These are phyloP conservation scores for Nidularia sp. DNA, from an alignment of 768 basidiomycete species.

Conservation along the genomic window DNA sequence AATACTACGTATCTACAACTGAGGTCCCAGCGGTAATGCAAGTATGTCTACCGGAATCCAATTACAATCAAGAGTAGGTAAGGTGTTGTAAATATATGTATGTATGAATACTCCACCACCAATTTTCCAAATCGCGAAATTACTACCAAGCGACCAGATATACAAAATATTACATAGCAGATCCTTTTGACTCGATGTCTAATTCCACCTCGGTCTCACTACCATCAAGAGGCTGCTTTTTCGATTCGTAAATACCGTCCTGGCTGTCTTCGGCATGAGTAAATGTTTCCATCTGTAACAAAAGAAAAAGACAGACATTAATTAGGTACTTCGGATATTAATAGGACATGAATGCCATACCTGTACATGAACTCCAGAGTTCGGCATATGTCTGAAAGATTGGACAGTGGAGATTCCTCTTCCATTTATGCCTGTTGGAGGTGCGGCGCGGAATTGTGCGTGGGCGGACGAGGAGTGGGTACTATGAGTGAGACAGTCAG, in stretches of 20 bases:
- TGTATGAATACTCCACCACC: not conserved
- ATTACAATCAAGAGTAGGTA: too few relatives aligned
- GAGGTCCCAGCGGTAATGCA: too few relatives aligned
- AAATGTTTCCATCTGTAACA: conserved; percentile 43
- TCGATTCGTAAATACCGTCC: conserved; percentile 13
- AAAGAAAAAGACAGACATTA: not conserved
- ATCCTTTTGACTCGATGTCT: conserved; percentile 24
- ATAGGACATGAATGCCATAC: conserved; percentile 11
- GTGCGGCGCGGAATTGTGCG: conserved; percentile 14
- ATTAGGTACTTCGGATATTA: not conserved
- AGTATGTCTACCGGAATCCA: too few relatives aligned
- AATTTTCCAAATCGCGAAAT: not conserved
- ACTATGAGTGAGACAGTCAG: conserved; percentile 13
- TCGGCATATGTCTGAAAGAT: conserved; percentile 10
- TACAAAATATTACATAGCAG: conserved; percentile 5
- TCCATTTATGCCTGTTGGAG: conserved; percentile 1
- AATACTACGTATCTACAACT: too few relatives aligned
- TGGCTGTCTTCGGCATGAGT: conserved; percentile 29
- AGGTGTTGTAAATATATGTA: too few relatives aligned
- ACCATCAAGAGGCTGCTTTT: conserved; percentile 13
- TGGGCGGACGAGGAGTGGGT: conserved; percentile 17
- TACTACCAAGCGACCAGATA: not conserved
- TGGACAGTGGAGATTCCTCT: conserved; percentile 17
- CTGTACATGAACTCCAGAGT: conserved; percentile 42
- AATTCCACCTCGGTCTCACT: conserved; percentile 27